A percentile compares a stretch with the other conserved stretches of the same genome.
Conservation (phyloP, 1,284 basidiomycete genomes). For the Rhodotorula mucilaginosa region DNA sequence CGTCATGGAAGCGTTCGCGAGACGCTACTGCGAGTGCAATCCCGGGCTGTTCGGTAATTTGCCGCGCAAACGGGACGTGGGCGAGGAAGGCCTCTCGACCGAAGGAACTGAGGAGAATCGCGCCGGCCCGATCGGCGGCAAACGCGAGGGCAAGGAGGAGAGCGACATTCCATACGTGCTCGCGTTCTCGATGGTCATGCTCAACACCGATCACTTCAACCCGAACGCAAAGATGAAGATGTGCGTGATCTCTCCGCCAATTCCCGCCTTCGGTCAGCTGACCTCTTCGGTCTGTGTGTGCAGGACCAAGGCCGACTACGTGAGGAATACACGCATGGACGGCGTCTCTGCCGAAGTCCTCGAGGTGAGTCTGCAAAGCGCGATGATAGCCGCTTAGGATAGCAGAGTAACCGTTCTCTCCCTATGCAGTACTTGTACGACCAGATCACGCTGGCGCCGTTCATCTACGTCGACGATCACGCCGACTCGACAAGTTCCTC, state of each 20-base stretch:
- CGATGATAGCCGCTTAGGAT: no score
- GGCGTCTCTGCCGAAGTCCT: constrained; percentile 79
- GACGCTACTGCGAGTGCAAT: constrained; percentile 80
- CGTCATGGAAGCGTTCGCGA: constrained; percentile 92
- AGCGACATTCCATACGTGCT: constrained; percentile 72
- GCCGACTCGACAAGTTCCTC: constrained; percentile 1
- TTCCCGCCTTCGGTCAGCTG: not conserved
- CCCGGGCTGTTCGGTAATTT: constrained; percentile 63
- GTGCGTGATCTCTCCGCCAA: constrained; percentile 47
- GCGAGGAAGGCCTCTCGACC: constrained; percentile 2
- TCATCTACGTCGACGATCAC: constrained; percentile 89
- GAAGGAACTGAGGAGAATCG: constrained; percentile 1
- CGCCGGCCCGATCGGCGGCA: not conserved
- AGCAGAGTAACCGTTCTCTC: not conserved
- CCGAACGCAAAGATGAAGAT: constrained; percentile 97
- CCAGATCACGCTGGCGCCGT: constrained; percentile 90
- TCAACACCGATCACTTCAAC: constrained; percentile 96
- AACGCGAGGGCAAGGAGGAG: constrained; percentile 6
- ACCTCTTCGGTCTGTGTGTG: no score
- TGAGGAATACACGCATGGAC: constrained; percentile 85
- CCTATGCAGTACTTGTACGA: constrained; percentile 82
- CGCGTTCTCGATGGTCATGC: constrained; percentile 97
- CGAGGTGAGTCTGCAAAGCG: constrained; percentile 59
- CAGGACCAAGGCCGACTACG: constrained; percentile 76
- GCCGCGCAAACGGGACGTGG: constrained; percentile 13